These are phyloP conservation scores for Lodderomyces beijingensis DNA, from an alignment of 1,139 yeast species.

Conservation along the genomic window DNA sequence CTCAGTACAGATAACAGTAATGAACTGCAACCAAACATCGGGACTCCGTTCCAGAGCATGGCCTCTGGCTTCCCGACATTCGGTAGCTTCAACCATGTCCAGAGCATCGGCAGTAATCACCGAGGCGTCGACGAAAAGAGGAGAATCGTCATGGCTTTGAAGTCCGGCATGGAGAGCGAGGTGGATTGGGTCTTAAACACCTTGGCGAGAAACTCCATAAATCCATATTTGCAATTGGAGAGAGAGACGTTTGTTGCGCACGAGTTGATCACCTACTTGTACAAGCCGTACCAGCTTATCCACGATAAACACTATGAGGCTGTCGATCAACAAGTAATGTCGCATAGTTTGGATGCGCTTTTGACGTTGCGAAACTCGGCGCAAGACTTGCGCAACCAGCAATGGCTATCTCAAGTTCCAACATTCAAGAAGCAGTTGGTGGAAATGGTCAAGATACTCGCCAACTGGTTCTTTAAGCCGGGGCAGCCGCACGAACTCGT, in stretches of 20 bases:
- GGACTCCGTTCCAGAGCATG: constrained; percentile 4
- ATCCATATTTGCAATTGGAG: constrained; percentile 49
- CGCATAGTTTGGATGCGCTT: constrained; percentile 55
- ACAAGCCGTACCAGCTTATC: constrained; percentile 26
- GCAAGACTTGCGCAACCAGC: constrained; percentile 82
- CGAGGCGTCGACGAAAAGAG: constrained; percentile 55
- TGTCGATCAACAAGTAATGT: constrained; percentile 24
- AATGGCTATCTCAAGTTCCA: constrained; percentile 59
- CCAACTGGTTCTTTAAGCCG: constrained; percentile 31
- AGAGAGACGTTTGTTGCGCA: constrained; percentile 45
- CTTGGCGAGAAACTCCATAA: constrained; percentile 52
- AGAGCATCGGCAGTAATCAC: constrained; percentile 42
- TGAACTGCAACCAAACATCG: constrained; percentile 5
- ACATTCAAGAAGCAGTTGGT: constrained; percentile 43
- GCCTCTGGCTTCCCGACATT: background rate
- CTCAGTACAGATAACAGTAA: constrained; percentile 15
- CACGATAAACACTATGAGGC: constrained; percentile 19
- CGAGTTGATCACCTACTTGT: constrained; percentile 45
- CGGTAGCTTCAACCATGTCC: constrained; percentile 11
- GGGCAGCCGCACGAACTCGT: constrained; percentile 17
- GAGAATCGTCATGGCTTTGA: constrained; percentile 61
- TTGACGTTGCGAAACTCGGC: constrained; percentile 74
- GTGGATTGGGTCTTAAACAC: constrained; percentile 63
- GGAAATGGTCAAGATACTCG: constrained; percentile 48
- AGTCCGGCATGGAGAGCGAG: constrained; percentile 55